Evolutionary conservation across 768 basidiomycete species (phyloP).

Genomic region (Amanita rimosa): DNA sequence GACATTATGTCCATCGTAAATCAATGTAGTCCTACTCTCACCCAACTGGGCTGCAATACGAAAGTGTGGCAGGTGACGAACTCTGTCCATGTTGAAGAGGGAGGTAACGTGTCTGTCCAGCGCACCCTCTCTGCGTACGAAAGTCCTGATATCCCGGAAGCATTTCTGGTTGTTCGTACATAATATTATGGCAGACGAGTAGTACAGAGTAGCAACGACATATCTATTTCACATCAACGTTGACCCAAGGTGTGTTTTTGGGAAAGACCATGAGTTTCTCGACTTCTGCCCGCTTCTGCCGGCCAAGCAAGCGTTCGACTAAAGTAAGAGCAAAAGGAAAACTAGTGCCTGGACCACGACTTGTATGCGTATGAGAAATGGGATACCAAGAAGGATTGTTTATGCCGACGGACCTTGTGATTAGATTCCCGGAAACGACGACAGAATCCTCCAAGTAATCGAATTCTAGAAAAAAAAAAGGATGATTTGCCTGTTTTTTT

Average conservation of each 20-base stretch:
- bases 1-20: slow-evolving; percentile 34
- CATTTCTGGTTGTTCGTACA: slow-evolving; percentile 55
- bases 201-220: too few species aligned
- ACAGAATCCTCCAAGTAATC: slow-evolving; percentile 68
- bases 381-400: background rate
- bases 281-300: slow-evolving; percentile 49
- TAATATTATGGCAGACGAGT: slow-evolving; percentile 16
- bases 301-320: slow-evolving; percentile 59
- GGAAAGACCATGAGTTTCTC: slow-evolving; percentile 67
- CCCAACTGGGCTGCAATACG: slow-evolving; percentile 58
- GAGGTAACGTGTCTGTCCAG: slow-evolving; percentile 25
- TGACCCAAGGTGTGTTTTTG: slow-evolving; percentile 26
- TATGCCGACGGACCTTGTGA: slow-evolving; percentile 53
- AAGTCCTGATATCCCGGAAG: slow-evolving; percentile 57
- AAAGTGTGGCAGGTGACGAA: slow-evolving; percentile 60
- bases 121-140: slow-evolving; percentile 42
- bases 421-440: slow-evolving; percentile 57
- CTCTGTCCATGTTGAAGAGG: slow-evolving; percentile 20
- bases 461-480: slow-evolving; percentile 34
- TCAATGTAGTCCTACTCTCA: slow-evolving; percentile 38
- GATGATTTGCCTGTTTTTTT: background rate
- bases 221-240: background rate
- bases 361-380: slow-evolving; percentile 14
- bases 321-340: slow-evolving; percentile 75
- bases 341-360: slow-evolving; percentile 68